Percentiles rank a stretch among this genome's conserved stretches.
phyloP scores from a whole-genome alignment of 805 yeast species.

The Kluyveromyces wickerhamii region DNA sequence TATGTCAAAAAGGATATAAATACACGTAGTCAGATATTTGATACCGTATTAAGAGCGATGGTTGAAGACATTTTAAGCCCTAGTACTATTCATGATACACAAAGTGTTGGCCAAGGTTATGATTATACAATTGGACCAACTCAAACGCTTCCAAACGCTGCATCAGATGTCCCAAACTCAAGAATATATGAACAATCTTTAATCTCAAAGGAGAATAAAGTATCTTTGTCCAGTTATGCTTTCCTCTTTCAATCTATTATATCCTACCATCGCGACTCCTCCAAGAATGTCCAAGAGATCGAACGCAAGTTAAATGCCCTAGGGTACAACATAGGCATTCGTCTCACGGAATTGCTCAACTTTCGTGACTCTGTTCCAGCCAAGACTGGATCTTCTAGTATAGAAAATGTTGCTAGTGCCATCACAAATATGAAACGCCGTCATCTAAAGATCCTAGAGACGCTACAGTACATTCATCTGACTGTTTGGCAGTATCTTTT shows the following conservation, averaged over 20 bases:
- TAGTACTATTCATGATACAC: constrained; percentile 16
- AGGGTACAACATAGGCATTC: constrained; percentile 70
- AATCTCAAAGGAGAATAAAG: constrained; percentile 34
- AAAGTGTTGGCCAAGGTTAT: constrained; percentile 16
- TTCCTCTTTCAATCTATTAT: constrained; percentile 68
- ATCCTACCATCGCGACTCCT: constrained; percentile 48
- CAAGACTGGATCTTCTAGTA: background rate
- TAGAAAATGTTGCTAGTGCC: constrained; percentile 15
- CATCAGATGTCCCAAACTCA: constrained; percentile 11
- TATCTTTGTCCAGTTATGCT: constrained; percentile 60
- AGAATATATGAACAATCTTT: constrained; percentile 23
- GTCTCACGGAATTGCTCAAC: constrained; percentile 51
- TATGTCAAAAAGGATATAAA: too few species aligned
- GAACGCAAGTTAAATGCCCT: constrained; percentile 55
- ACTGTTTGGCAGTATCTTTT: constrained; percentile 68
- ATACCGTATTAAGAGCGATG: too few species aligned
- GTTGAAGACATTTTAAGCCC: constrained; percentile 21
- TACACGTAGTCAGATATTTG: too few species aligned
- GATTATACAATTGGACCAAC: constrained; percentile 26
- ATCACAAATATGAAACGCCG: constrained; percentile 34
- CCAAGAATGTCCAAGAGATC: constrained; percentile 58
- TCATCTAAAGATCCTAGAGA: constrained; percentile 57
- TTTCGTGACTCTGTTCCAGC: constrained; percentile 23
- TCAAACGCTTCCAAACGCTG: constrained; percentile 21
- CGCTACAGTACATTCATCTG: constrained; percentile 65